Conservation (phyloP, 2,329 filamentous ascomycete genomes). For the Trichocomaceae sp. region DNA sequence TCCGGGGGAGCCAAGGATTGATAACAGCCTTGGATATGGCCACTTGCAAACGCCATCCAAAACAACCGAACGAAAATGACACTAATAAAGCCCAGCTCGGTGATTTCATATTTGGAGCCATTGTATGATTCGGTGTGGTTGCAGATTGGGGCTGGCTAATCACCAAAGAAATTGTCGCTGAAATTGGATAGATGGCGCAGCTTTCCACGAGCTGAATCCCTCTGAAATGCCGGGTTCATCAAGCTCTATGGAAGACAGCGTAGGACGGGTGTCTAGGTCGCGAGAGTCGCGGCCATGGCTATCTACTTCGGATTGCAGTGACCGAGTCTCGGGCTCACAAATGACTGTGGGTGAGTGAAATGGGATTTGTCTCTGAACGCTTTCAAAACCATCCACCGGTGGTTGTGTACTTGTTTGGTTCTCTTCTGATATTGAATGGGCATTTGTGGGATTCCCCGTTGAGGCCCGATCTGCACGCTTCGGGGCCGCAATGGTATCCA, state of each 20-base stretch:
- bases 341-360: background rate
- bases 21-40: background rate
- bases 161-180: constrained; percentile 31
- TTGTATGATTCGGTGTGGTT: background rate
- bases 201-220: constrained; percentile 23
- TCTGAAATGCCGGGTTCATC: background rate
- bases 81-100: constrained; percentile 57
- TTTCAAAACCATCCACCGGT: background rate
- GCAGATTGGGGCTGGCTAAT: constrained; percentile 24
- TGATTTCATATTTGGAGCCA: background rate
- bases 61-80: constrained; percentile 59
- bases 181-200: constrained; percentile 26
- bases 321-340: background rate
- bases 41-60: background rate
- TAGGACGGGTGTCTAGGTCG: background rate
- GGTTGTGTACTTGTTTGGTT: background rate
- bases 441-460: background rate
- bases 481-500: background rate
- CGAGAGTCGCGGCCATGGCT: background rate
- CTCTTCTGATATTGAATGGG: background rate
- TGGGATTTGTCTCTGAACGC: background rate
- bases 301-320: background rate
- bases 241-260: background rate
- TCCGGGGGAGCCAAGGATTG: background rate
- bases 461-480: background rate